phyloP scores from a whole-genome alignment of 805 yeast genomes.

The Candida pseudoglaebosa region DNA sequence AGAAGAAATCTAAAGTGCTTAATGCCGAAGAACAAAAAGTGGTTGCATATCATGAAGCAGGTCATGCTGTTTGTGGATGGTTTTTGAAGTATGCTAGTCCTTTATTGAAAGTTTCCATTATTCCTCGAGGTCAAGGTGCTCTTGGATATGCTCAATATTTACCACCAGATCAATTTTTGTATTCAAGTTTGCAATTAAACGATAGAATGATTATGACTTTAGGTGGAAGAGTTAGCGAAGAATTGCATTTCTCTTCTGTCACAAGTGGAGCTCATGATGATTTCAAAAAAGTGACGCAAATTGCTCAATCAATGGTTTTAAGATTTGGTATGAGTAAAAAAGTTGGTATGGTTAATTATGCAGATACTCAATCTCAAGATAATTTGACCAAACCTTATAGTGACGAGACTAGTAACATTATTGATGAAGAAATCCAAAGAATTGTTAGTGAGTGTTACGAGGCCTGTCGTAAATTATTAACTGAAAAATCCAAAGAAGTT shows the following conservation, averaged over 20 bases:
- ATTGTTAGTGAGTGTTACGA: slow-evolving; percentile 73
- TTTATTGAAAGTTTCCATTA: slow-evolving; percentile 87
- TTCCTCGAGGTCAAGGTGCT: slow-evolving; percentile 96
- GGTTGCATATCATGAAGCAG: slow-evolving; percentile 98
- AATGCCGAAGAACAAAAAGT: slow-evolving; percentile 82
- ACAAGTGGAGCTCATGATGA: slow-evolving; percentile 97
- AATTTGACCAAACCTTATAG: slow-evolving; percentile 83
- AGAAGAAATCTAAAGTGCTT: slow-evolving; percentile 79
- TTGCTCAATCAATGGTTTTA: slow-evolving; percentile 92
- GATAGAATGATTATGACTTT: slow-evolving; percentile 96
- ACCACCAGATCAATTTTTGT: slow-evolving; percentile 85
- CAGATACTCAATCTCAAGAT: slow-evolving; percentile 64
- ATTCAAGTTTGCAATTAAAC: slow-evolving; percentile 69
- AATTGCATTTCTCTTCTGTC: slow-evolving; percentile 83
- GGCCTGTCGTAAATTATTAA: slow-evolving; percentile 64
- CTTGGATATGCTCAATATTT: slow-evolving; percentile 96
- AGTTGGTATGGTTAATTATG: slow-evolving; percentile 77
- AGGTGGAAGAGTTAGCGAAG: slow-evolving; percentile 97
- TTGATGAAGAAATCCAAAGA: slow-evolving; percentile 79
- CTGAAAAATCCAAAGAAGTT: slow-evolving; percentile 69
- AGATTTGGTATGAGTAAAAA: slow-evolving; percentile 86
- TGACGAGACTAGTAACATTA: slow-evolving; percentile 75
- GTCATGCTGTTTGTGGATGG: slow-evolving; percentile 99
- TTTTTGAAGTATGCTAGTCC: slow-evolving; percentile 89
- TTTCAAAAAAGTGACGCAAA: slow-evolving; percentile 89